phyloP scores from a whole-genome alignment of 2,329 filamentous ascomycete genomes.

The Trichophyton simii region DNA sequence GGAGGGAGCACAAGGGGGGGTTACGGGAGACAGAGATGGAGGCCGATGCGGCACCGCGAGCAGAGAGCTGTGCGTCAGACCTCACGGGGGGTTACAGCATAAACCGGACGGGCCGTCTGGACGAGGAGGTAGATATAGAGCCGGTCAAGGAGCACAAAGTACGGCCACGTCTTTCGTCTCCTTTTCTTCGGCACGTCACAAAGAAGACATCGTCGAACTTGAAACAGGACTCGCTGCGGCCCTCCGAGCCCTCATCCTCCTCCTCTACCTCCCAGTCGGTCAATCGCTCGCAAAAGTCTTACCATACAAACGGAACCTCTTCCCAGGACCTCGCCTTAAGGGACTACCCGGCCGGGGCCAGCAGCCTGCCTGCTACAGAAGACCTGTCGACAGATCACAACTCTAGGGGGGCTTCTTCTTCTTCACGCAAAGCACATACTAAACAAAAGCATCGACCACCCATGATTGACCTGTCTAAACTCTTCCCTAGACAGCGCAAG shows the following conservation, averaged over 20 bases:
- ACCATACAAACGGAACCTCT: constrained; percentile 17
- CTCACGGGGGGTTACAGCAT: constrained; percentile 1
- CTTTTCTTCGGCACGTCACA: constrained; percentile 32
- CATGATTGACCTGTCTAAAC: constrained; percentile 30
- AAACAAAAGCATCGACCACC: constrained; percentile 29
- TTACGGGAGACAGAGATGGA: not conserved
- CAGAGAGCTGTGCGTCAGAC: not conserved
- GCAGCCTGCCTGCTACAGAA: constrained; percentile 13
- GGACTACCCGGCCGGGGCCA: constrained; percentile 4
- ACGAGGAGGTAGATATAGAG: not conserved
- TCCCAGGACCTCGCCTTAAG: constrained; percentile 18
- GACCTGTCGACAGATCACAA: constrained; percentile 10
- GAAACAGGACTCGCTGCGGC: constrained; percentile 26
- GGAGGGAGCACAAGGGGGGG: not conserved
- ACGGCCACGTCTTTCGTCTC: constrained; percentile 35
- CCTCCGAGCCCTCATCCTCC: constrained; percentile 34
- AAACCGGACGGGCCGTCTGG: not conserved
- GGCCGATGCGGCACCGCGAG: not conserved
- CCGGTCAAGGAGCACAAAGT: constrained; percentile 17
- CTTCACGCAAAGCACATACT: constrained; percentile 8
- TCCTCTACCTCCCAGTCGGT: constrained; percentile 37
- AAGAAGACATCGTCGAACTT: constrained; percentile 22
- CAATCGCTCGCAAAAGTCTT: constrained; percentile 32
- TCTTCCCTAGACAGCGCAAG: constrained; percentile 31
- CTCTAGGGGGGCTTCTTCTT: not conserved